phyloP scores from a whole-genome alignment of 2,329 filamentous ascomycete genomes.

The Trichocomaceae sp. region DNA sequence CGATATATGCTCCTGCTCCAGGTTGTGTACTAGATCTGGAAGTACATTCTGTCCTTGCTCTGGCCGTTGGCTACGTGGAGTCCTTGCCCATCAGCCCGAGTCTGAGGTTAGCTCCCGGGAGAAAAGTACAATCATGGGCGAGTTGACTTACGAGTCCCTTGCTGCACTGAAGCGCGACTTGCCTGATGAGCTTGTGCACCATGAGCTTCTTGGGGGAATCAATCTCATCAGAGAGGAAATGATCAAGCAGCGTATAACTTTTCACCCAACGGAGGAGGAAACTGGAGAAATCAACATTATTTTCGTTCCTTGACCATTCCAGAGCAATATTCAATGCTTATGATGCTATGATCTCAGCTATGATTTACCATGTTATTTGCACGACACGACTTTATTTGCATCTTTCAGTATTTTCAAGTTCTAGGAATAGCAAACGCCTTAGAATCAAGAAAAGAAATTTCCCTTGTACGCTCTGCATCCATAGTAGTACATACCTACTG shows the following conservation, averaged over 20 bases:
- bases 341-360: neutral
- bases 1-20: constrained; percentile 27
- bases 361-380: neutral
- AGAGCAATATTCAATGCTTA: neutral
- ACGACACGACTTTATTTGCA: neutral
- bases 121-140: constrained; percentile 7
- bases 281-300: neutral
- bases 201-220: constrained; percentile 8
- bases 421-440: neutral
- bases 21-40: constrained; percentile 26
- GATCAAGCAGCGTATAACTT: constrained; percentile 6
- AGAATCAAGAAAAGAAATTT: neutral
- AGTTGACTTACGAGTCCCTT: constrained; percentile 9
- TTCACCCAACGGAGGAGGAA: neutral
- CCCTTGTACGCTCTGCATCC: too few relatives aligned
- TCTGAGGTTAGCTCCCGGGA: constrained; percentile 1
- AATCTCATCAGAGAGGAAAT: constrained; percentile 11
- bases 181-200: constrained; percentile 1
- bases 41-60: constrained; percentile 31
- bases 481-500: too few relatives aligned
- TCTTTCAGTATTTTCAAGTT: neutral
- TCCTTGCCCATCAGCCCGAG: constrained; percentile 15
- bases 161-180: constrained; percentile 2
- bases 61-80: constrained; percentile 27
- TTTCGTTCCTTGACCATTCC: neutral